Evolutionary conservation across 768 basidiomycete genomes (phyloP).

Genomic region (Phallus indusiatus): DNA sequence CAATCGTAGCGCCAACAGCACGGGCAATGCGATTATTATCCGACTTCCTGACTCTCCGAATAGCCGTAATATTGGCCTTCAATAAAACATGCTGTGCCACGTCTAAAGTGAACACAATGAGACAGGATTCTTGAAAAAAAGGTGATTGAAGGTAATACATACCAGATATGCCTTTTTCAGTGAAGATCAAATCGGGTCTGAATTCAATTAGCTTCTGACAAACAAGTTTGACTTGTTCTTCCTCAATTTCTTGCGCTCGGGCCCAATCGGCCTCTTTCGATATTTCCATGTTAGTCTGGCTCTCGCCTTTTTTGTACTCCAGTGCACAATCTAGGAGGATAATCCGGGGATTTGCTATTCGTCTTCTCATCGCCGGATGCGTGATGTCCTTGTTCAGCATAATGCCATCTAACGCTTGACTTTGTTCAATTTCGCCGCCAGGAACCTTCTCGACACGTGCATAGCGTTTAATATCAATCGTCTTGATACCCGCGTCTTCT

Average conservation of each 20-base stretch:
- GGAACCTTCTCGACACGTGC: slow-evolving; percentile 96
- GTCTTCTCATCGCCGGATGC: slow-evolving; percentile 90
- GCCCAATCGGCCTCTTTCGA: slow-evolving; percentile 91
- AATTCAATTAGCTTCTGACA: slow-evolving; percentile 83
- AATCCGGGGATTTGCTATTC: slow-evolving; percentile 84
- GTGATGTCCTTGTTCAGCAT: slow-evolving; percentile 99
- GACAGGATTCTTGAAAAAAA: neutral
- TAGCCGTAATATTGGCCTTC: slow-evolving; percentile 81
- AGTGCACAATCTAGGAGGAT: slow-evolving; percentile 88
- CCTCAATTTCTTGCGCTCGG: slow-evolving; percentile 86
- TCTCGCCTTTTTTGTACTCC: slow-evolving; percentile 99
- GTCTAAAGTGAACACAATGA: slow-evolving; percentile 37
- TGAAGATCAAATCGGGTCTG: slow-evolving; percentile 90
- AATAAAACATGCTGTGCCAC: slow-evolving; percentile 87
- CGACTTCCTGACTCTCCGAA: slow-evolving; percentile 96
- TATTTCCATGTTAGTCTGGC: slow-evolving; percentile 98
- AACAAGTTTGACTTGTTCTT: slow-evolving; percentile 88
- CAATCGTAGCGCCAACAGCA: slow-evolving; percentile 91
- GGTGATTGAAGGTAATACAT: slow-evolving; percentile 19
- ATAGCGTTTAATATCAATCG: slow-evolving; percentile 97
- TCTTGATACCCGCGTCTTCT: slow-evolving; percentile 67
- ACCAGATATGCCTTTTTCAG: slow-evolving; percentile 98
- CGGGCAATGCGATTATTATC: slow-evolving; percentile 98
- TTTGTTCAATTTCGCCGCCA: slow-evolving; percentile 95
- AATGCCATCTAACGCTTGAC: slow-evolving; percentile 76